These are phyloP conservation scores for Rubroshorea leprosula DNA, from an alignment of 345 rosid genomes.

Conservation along the genomic window DNA sequence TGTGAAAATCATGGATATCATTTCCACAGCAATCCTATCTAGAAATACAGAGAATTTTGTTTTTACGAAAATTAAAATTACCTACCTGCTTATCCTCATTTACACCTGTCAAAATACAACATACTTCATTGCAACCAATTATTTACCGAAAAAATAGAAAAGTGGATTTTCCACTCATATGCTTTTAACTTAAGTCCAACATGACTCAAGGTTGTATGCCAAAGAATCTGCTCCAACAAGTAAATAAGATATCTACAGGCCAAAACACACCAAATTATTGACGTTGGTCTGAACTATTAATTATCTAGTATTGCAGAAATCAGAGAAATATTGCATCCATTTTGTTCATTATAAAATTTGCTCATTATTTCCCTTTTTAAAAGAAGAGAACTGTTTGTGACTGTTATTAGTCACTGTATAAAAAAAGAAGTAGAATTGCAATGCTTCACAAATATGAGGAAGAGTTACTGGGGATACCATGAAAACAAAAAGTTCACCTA, in stretches of 20 bases:
- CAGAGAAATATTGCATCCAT: not conserved
- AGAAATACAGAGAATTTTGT: no score
- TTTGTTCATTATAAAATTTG: no score
- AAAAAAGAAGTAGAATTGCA: not conserved
- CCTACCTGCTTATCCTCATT: not conserved
- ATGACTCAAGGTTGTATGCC: not conserved
- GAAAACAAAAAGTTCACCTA: slow-evolving; percentile 81
- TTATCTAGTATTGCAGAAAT: not conserved
- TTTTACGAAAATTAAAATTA: not conserved
- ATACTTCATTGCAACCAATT: not conserved
- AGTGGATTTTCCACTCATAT: not conserved
- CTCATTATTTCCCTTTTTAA: not conserved
- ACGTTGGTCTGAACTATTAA: not conserved
- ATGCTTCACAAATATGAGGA: not conserved
- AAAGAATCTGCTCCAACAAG: not conserved
- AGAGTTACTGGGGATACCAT: slow-evolving; percentile 35
- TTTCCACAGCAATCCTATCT: no score
- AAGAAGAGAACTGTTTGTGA: not conserved
- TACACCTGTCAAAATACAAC: not conserved
- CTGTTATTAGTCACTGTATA: not conserved
- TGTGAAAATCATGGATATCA: not conserved
- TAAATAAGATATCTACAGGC: not conserved
- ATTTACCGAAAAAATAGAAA: not conserved
- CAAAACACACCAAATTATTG: not conserved
- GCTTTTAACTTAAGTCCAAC: not conserved